Base-by-base conservation (phyloP, 1,284 basidiomycete genomes). In the Porodaedalea pini region DNA sequence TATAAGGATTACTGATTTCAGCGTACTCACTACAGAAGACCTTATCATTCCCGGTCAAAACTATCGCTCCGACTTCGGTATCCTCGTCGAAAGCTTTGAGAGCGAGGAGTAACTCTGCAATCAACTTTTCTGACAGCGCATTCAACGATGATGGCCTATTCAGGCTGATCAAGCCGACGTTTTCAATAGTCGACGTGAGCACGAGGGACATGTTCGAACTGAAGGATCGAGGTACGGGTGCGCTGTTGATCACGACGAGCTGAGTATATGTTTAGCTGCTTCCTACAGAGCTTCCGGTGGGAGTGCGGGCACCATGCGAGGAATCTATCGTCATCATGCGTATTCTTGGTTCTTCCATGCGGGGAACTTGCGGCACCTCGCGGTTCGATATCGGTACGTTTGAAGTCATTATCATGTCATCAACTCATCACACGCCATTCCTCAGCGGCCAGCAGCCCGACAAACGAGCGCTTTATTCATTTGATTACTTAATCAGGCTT, bases 141-240 rank as follows among this genome's bases (percentile, higher is more conserved):
- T 84, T 83, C 66, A 83, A 74, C 15, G 81, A 81, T 64, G 82
- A 82, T 56, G 83, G 82, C 40, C 83, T 71, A 71, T 85, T 84
- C 61, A 85, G 74, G 19, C 40, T 50, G 23, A 61, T 58, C 17
- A 61, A 17, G 21, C 55, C 52, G 44, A 63, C 54, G 23, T 59
- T 57, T 41, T 48, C 53, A 45, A 57, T 55, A 36, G 39, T 54
- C 19, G 51, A 53, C 32, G 19, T 34, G 25, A 44, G 41, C 8
- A 58, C 23, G 36, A 49, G 31, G 19, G 57, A 54, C 36, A 47
- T 57, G n/a, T 36, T 54, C 10, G 5, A 15, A 31, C 23, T 15
- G 13, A 36, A 6, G 19, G 17, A 17, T 44, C 21, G 41, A 21
- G 17, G 25, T 27, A 13, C 23, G 44, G 15, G 15, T 25, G 39